Evolutionary conservation across 106 monocot genomes (phyloP).

Genomic region (Allium cepa): DNA sequence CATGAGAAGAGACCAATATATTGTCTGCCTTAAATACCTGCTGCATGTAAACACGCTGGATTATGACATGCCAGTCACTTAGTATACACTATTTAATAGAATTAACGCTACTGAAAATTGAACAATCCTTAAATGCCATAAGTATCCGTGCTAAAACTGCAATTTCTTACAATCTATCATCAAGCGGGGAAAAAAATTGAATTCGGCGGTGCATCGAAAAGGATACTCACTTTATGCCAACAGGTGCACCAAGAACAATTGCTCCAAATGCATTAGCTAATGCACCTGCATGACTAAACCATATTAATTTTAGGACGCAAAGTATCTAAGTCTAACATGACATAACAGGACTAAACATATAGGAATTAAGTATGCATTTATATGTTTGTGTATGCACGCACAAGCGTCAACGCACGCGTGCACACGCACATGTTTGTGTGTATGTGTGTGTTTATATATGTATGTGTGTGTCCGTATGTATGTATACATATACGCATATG

Average conservation of each 20-base stretch:
- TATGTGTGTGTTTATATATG: no score
- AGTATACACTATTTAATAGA: no score
- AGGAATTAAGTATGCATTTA: no score
- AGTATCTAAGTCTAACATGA: no score
- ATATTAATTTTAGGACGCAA: neutral
- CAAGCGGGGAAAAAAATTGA: neutral
- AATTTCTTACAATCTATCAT: neutral
- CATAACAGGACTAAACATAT: no score
- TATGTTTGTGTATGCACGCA: no score
- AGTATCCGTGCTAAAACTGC: neutral
- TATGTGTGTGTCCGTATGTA: no score
- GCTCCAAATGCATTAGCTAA: constrained; percentile 70
- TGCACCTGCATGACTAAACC: constrained; percentile 33
- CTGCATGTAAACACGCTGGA: neutral
- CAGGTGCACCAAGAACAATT: constrained; percentile 63
- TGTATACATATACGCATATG: no score
- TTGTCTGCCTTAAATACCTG: constrained; percentile 40
- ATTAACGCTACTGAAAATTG: no score
- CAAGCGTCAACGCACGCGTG: no score
- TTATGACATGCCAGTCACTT: no score
- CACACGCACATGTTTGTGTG: no score
- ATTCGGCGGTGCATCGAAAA: neutral
- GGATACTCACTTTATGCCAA: constrained; percentile 32
- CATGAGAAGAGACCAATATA: constrained; percentile 67
- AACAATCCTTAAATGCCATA: neutral